Base-by-base conservation (phyloP, 78 protist species). In the Planoprotostelium fungivorum region DNA sequence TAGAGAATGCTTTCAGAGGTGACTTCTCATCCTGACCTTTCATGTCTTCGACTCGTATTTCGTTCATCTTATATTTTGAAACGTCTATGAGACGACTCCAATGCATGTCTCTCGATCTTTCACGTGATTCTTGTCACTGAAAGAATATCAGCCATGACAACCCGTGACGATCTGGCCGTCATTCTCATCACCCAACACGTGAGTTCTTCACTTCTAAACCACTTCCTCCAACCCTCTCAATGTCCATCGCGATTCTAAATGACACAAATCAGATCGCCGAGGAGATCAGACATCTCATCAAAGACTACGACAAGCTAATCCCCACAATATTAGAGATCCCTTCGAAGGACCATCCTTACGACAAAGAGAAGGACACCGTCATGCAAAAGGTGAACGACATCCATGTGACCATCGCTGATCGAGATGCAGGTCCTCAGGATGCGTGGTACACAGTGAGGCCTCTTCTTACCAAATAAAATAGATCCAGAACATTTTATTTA, bases 291-390 rank as follows among this genome's bases (percentile, higher is more conserved):
- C 90, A 85, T 86, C 85, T 95, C 83, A 39, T 96, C 28, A 96
- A 93, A 38, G 90, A 89, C 83, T 95, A 96, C 73, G 51, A 84
- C 51, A 86, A 88, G 88, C 93, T 91, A 23, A 87, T 96, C 31
- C 98, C 98, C 84, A 90, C 98, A 0, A 95, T 97, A 37, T 93
- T 97, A 73, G 98, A 97, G 84, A 95, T 97, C 83, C 98, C 98
- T 73, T 92, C 96, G 87, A 96, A 96, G 90, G 96, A 96, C 83
- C 89, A 87, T 38, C 97, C 96, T 37, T 96, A 96, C 91, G 97
- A 95, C 38, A 91, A 92, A 87, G 51, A 88, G 29, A 95, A 96
- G 89, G 98, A 96, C 84, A 93, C 94, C 38, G 86, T 96, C 88
- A 93, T 96, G 91, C 34, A 51, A 1, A 93, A 88, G 84, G 94